Conservation (phyloP, 345 rosid species). For the Lumnitzera racemosa region DNA sequence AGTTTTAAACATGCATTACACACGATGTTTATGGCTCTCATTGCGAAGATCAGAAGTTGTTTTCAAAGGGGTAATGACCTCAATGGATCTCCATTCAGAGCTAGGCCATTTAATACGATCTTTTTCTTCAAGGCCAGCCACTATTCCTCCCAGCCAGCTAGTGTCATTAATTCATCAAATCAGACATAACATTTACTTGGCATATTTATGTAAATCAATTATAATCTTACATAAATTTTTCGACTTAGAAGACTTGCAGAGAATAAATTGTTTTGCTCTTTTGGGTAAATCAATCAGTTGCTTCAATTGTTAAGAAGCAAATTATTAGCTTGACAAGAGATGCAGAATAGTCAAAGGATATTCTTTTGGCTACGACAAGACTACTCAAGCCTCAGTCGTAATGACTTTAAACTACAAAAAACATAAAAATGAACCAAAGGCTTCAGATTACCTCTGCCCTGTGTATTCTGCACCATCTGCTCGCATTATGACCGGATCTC, state of each 20-base stretch:
- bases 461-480: conserved; percentile 29
- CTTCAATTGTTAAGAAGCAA: too few relatives aligned
- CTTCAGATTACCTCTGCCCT: conserved; percentile 29
- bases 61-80: conserved; percentile 22
- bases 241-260: background rate
- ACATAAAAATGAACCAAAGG: background rate
- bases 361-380: too few relatives aligned
- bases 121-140: conserved; percentile 29
- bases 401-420: background rate
- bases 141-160: conserved; percentile 33
- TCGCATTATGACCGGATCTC: conserved; percentile 34
- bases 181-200: background rate
- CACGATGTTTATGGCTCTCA: background rate
- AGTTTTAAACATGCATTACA: background rate
- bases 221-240: too few relatives aligned
- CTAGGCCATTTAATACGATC: conserved; percentile 47
- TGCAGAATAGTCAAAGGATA: background rate
- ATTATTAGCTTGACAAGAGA: too few relatives aligned
- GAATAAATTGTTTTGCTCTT: background rate
- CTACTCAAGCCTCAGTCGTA: too few relatives aligned
- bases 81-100: conserved; percentile 58
- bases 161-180: background rate
- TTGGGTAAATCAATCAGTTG: too few relatives aligned
- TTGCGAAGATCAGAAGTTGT: background rate
- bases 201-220: too few relatives aligned